phyloP scores from a whole-genome alignment of 2,329 filamentous ascomycete genomes.

The Ophiocordyceps camponoti-saundersi region DNA sequence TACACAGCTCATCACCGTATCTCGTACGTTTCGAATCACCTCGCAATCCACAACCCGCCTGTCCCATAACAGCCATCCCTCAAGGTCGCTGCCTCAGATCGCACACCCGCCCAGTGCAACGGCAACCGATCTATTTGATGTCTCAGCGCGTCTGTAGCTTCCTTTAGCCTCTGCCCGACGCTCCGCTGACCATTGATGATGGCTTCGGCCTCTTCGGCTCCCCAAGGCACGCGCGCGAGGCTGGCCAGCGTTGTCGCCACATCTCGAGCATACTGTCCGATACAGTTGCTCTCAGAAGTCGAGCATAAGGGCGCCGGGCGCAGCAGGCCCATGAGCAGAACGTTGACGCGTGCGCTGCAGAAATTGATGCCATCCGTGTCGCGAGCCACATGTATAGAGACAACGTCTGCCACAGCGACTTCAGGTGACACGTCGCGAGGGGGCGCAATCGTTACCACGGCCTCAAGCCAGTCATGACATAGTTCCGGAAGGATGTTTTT shows the following conservation, averaged over 20 bases:
- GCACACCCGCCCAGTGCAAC: conserved; percentile 39
- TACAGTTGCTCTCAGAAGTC: conserved; percentile 3
- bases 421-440: conserved; percentile 25
- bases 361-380: conserved; percentile 28
- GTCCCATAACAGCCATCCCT: conserved; percentile 31
- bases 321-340: conserved; percentile 45
- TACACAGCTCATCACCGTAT: too few relatives aligned
- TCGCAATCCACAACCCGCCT: conserved; percentile 29
- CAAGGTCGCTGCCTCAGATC: conserved; percentile 27
- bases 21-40: conserved; percentile 4
- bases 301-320: conserved; percentile 14
- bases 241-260: conserved; percentile 26
- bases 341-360: conserved; percentile 25
- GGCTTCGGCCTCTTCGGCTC: conserved; percentile 18
- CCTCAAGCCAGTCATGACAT: conserved; percentile 36
- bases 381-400: conserved; percentile 35
- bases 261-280: conserved; percentile 19
- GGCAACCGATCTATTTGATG: conserved; percentile 39
- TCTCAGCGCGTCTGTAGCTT: conserved; percentile 31
- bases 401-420: conserved; percentile 30
- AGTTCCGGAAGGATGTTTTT: conserved; percentile 13
- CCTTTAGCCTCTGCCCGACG: conserved; percentile 26
- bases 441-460: conserved; percentile 38
- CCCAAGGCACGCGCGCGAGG: conserved; percentile 28
- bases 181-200: conserved; percentile 23